Conservation (phyloP, 768 basidiomycete genomes). For the Psilocybe subaeruginosa region DNA sequence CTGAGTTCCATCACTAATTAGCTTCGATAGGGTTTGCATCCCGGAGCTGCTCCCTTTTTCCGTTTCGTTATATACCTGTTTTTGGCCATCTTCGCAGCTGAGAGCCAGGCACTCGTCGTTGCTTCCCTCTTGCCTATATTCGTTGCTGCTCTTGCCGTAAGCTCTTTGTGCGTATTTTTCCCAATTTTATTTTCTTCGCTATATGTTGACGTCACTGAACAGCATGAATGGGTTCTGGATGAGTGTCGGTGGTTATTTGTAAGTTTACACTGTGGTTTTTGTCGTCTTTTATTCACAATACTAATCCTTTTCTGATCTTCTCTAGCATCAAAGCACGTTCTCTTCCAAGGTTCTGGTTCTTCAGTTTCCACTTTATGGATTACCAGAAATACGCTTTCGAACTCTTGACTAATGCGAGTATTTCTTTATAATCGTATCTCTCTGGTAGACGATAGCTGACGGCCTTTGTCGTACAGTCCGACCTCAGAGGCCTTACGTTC, state of each 20-base stretch:
- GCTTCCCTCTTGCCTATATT: conserved; percentile 58
- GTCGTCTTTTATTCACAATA: too few species aligned
- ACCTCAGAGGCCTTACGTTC: conserved; percentile 50
- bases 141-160: conserved; percentile 60
- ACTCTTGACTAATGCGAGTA: conserved; percentile 36
- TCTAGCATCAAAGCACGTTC: conserved; percentile 53
- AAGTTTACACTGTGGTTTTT: conserved; percentile 10
- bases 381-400: conserved; percentile 51
- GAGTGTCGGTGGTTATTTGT: conserved; percentile 54
- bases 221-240: conserved; percentile 61
- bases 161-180: conserved; percentile 39
- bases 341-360: conserved; percentile 63
- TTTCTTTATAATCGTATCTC: conserved; percentile 15
- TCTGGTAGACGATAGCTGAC: too few species aligned
- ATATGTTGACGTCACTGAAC: not conserved
- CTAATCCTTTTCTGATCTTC: not conserved
- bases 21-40: conserved; percentile 45
- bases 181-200: not conserved
- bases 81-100: conserved; percentile 55
- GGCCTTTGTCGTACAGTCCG: conserved; percentile 37
- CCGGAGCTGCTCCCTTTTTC: conserved; percentile 52
- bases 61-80: conserved; percentile 56
- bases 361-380: conserved; percentile 58
- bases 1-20: not conserved
- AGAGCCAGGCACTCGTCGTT: conserved; percentile 52